These are phyloP conservation scores for Neurospora sp. DNA, from an alignment of 495 filamentous ascomycete species.

Conservation along the genomic window DNA sequence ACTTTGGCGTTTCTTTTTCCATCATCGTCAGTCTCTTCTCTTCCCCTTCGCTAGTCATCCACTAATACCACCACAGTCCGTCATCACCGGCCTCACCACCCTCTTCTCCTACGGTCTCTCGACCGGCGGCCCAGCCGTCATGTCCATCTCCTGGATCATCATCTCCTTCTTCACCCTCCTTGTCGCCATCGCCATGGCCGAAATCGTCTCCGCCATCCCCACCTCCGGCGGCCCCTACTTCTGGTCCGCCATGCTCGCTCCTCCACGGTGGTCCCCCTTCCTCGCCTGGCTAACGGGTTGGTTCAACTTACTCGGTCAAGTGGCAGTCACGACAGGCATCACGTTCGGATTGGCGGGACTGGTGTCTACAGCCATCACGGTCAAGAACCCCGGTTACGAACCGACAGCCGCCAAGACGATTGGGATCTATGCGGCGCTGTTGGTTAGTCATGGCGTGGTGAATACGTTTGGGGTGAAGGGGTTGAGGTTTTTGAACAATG, in stretches of 20 bases:
- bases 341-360: slow-evolving; percentile 54
- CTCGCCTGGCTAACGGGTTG: slow-evolving; percentile 57
- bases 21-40: slow-evolving; percentile 43
- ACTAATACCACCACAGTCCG: slow-evolving; percentile 30
- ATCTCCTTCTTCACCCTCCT: slow-evolving; percentile 26
- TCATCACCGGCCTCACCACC: slow-evolving; percentile 54
- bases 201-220: slow-evolving; percentile 57
- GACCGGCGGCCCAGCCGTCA: slow-evolving; percentile 49
- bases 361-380: slow-evolving; percentile 47
- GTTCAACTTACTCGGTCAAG: slow-evolving; percentile 50
- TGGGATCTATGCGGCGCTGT: slow-evolving; percentile 52
- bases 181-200: slow-evolving; percentile 52
- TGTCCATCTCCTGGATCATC: slow-evolving; percentile 31
- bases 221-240: slow-evolving; percentile 58
- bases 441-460: slow-evolving; percentile 44
- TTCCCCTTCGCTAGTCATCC: not conserved
- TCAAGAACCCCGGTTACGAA: slow-evolving; percentile 41
- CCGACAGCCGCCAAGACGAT: slow-evolving; percentile 44
- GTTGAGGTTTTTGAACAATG: slow-evolving; percentile 50
- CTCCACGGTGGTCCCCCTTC: slow-evolving; percentile 45
- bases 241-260: slow-evolving; percentile 54
- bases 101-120: slow-evolving; percentile 45
- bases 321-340: slow-evolving; percentile 60
- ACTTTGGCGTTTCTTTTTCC: slow-evolving; percentile 57
- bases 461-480: slow-evolving; percentile 52